Percentiles rank a stretch among this genome's conserved stretches.
phyloP scores from a whole-genome alignment of 176 grass and related monocot genomes.

The bread wheat (Triticum aestivum) region DNA sequence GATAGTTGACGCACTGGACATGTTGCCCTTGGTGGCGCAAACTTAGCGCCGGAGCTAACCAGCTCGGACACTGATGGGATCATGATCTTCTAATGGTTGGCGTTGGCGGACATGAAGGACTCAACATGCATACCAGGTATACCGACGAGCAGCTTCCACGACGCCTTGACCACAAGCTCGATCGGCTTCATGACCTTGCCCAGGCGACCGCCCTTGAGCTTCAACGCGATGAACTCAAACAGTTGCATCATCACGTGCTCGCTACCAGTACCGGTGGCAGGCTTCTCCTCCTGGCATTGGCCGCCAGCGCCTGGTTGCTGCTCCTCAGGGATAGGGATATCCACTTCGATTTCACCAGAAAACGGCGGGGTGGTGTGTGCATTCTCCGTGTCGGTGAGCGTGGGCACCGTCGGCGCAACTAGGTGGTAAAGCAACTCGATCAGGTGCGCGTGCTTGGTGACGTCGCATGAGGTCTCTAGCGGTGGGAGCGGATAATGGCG shows the following conservation, averaged over 20 bases:
- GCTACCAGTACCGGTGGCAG: neutral
- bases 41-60: slow-evolving; percentile 39
- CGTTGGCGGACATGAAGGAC: slow-evolving; percentile 35
- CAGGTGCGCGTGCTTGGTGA: slow-evolving; percentile 56
- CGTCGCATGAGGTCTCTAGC: slow-evolving; percentile 28
- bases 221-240: slow-evolving; percentile 30
- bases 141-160: slow-evolving; percentile 74
- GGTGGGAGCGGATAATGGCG: too few relatives aligned
- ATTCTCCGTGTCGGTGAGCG: neutral
- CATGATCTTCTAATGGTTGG: slow-evolving; percentile 74
- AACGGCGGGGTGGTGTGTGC: too few relatives aligned
- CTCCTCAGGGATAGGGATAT: neutral
- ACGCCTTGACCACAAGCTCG: slow-evolving; percentile 54
- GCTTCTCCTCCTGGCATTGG: neutral
- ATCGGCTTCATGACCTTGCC: slow-evolving; percentile 45
- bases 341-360: too few relatives aligned
- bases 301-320: too few relatives aligned
- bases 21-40: slow-evolving; percentile 54
- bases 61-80: slow-evolving; percentile 73
- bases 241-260: slow-evolving; percentile 47
- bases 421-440: slow-evolving; percentile 67
- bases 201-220: slow-evolving; percentile 37
- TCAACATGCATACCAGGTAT: slow-evolving; percentile 49
- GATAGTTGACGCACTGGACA: slow-evolving; percentile 27
- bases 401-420: slow-evolving; percentile 38